Percentiles rank a stretch among this genome's conserved stretches.
Conservation (phyloP, 2,329 filamentous ascomycete genomes). For the Macrophomina pseudophaseolina region DNA sequence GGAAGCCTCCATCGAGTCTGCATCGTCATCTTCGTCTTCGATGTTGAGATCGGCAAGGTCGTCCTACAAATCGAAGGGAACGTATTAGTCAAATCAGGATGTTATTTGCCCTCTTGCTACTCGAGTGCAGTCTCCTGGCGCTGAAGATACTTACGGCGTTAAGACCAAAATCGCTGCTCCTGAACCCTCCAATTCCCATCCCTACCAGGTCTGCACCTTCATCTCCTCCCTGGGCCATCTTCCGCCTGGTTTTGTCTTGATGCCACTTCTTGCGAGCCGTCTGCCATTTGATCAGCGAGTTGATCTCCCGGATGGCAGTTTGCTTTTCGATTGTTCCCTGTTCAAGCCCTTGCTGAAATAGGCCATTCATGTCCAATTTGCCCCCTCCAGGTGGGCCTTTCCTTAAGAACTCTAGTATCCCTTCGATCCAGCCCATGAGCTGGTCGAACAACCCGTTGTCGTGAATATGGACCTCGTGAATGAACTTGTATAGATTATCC, state of each 20-base stretch:
- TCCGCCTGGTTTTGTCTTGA: constrained; percentile 94
- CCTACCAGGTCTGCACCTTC: constrained; percentile 54
- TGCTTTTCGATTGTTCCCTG: constrained; percentile 71
- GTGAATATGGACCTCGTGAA: constrained; percentile 95
- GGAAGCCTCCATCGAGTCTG: constrained; percentile 60
- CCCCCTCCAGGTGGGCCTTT: constrained; percentile 79
- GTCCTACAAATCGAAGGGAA: constrained; percentile 44
- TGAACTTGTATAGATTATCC: constrained; percentile 97
- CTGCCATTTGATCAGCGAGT: constrained; percentile 89
- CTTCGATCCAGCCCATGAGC: constrained; percentile 96
- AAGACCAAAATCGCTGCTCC: constrained; percentile 85
- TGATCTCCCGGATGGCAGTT: constrained; percentile 78
- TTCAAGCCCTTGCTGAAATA: constrained; percentile 81
- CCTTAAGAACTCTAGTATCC: constrained; percentile 89
- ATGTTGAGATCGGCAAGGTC: constrained; percentile 87
- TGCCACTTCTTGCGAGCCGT: constrained; percentile 97
- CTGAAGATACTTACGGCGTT: constrained; percentile 64
- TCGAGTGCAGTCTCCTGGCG: no score
- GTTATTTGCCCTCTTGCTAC: background rate
- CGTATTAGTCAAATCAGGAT: background rate
- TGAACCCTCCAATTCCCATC: constrained; percentile 57
- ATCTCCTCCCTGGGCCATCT: constrained; percentile 84
- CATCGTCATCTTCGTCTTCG: constrained; percentile 68
- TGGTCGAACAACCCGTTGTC: constrained; percentile 96
- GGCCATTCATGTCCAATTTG: constrained; percentile 89